Evolutionary conservation across 2,329 filamentous ascomycete species (phyloP), one percentile per base, ranked within the genome.

Genomic region (Fusarium siculi): DNA sequence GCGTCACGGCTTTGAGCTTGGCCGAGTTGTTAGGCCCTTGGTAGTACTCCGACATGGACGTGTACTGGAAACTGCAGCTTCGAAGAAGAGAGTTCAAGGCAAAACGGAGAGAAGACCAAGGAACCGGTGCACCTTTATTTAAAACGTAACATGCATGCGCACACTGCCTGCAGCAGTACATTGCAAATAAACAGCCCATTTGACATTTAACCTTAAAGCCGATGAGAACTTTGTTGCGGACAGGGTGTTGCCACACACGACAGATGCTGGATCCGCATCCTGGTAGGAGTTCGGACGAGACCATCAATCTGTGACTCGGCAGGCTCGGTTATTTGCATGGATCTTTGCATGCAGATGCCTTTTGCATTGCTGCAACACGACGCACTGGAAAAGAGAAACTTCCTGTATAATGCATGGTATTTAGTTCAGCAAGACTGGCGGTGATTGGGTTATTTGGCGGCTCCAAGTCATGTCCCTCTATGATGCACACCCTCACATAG

Each of bases 1-100:
- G 34, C 12, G 42, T 63, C 7, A 63, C 60, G 43, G 12, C 60
- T 16, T 59, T 63, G 5, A 63, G 36, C 60, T 63, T 44, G 36
- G 53, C 42, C 28, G 60, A 63, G 11, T 63, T 63, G 14, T 63
- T 60, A 0, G 53, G 60, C 23, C 60, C 53, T 25, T 63, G 53
- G 15, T 47, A 59, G 21, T 39, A 63, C 19, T 63, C 42, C 4
- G 60, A 11, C 42, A 63, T 63, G 34, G 32, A 4, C 42, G 6
- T 30, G 3, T 23, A 14, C 21, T 37, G 34, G 14, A n/a, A 21
- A 53, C 12, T 18, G 7, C 1, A 21, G 23, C 23, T 53, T 28
- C 3, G 9, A 21, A 23, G 14, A 37, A 53, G 15, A 32, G 14
- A 53, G 23, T 14, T 14, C 30, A 14, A 32, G 30, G 30, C 11